Conservation (phyloP, 1,139 yeast genomes). For the Tardiomyces depauwii region DNA sequence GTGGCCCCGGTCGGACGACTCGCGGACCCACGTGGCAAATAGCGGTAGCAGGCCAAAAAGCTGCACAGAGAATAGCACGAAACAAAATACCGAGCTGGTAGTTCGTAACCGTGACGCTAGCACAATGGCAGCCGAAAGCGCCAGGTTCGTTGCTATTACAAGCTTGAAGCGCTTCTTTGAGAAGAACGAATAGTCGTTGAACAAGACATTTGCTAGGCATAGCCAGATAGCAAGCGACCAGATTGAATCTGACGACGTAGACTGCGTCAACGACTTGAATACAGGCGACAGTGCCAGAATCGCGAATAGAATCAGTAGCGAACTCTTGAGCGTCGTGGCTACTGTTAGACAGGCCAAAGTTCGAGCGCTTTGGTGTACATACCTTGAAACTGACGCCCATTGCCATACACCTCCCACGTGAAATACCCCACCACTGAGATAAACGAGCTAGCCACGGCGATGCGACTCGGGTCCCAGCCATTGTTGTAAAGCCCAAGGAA, state of each 20-base stretch:
- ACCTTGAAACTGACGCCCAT: neutral
- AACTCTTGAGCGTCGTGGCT: slow-evolving; percentile 42
- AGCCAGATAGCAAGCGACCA: slow-evolving; percentile 87
- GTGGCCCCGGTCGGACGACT: slow-evolving; percentile 18
- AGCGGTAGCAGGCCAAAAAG: slow-evolving; percentile 63
- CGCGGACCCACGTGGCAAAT: slow-evolving; percentile 46
- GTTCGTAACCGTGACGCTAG: slow-evolving; percentile 73
- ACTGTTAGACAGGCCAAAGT: neutral
- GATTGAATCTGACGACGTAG: slow-evolving; percentile 88
- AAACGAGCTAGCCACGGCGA: slow-evolving; percentile 21
- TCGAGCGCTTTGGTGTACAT: slow-evolving; percentile 14
- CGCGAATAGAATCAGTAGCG: slow-evolving; percentile 55
- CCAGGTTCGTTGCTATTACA: slow-evolving; percentile 69
- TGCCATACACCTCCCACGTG: neutral
- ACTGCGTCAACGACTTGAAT: slow-evolving; percentile 71
- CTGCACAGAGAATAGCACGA: slow-evolving; percentile 62
- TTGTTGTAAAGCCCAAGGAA: slow-evolving; percentile 39
- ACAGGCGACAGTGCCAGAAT: slow-evolving; percentile 80
- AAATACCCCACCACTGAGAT: slow-evolving; percentile 16
- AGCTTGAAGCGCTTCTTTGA: slow-evolving; percentile 31
- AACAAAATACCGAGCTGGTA: slow-evolving; percentile 71
- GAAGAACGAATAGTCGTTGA: slow-evolving; percentile 43
- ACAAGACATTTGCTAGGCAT: slow-evolving; percentile 51
- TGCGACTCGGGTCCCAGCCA: slow-evolving; percentile 23
- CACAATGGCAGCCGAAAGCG: slow-evolving; percentile 80